These are phyloP conservation scores for Aquilaria sinensis DNA, from an alignment of 345 rosid species.

Conservation along the genomic window DNA sequence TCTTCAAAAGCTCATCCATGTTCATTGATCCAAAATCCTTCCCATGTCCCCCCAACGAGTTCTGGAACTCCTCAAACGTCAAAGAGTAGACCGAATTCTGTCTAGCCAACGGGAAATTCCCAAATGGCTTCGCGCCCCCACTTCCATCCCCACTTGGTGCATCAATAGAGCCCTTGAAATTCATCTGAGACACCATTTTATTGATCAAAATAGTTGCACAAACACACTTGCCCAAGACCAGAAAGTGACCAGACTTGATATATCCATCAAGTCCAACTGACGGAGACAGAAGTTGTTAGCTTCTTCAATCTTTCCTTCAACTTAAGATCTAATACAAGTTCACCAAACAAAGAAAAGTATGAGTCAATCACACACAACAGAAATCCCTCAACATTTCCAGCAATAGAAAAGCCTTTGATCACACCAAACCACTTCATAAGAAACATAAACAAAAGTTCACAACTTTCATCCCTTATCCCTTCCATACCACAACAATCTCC, in stretches of 20 bases:
- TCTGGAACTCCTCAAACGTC: constrained; percentile 80
- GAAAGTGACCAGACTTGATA: background rate
- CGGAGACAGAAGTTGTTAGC: constrained; percentile 4
- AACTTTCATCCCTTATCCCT: background rate
- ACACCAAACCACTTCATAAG: too few species aligned
- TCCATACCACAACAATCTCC: too few species aligned
- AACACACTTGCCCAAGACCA: background rate
- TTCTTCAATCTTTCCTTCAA: constrained; percentile 2
- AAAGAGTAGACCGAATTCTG: constrained; percentile 67
- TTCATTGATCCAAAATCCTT: constrained; percentile 92
- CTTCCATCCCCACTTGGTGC: constrained; percentile 29
- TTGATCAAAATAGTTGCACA: constrained; percentile 8
- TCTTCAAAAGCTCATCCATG: constrained; percentile 86
- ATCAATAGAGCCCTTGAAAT: constrained; percentile 50
- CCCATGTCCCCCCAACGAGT: constrained; percentile 52
- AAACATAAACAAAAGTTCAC: background rate
- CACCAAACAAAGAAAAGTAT: constrained; percentile 3
- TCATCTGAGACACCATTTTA: constrained; percentile 51
- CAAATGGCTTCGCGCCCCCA: constrained; percentile 22
- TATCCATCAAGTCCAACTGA: constrained; percentile 3
- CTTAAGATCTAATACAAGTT: constrained; percentile 10
- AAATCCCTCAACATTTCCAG: background rate
- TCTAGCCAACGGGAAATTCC: constrained; percentile 39
- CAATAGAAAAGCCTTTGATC: background rate
- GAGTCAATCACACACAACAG: constrained; percentile 5